Conservation (phyloP, 1,284 basidiomycete genomes). For the Sanghuangporus sanghuang region DNA sequence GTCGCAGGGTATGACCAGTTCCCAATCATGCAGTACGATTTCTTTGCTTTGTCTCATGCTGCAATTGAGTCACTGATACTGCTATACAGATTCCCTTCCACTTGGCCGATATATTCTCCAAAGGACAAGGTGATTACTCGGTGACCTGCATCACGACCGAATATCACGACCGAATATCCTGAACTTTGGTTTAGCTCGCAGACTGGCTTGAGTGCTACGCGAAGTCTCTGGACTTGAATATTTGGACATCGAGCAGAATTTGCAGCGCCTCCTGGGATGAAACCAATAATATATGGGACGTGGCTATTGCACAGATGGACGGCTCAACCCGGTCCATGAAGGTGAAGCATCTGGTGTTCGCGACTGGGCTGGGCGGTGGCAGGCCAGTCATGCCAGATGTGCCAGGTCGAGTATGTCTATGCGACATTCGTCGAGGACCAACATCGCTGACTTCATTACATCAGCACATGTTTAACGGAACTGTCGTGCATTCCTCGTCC, state of each 20-base stretch:
- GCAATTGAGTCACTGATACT: neutral
- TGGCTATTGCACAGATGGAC: slow-evolving; percentile 39
- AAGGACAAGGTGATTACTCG: slow-evolving; percentile 40
- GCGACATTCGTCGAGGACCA: neutral
- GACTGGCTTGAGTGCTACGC: slow-evolving; percentile 39
- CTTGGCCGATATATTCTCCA: slow-evolving; percentile 60
- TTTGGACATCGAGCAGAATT: slow-evolving; percentile 31
- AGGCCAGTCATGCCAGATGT: slow-evolving; percentile 29
- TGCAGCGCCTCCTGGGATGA: slow-evolving; percentile 36
- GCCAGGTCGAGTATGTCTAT: slow-evolving; percentile 19
- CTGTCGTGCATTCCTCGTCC: slow-evolving; percentile 35
- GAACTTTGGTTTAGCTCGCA: slow-evolving; percentile 27
- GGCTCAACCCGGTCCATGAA: slow-evolving; percentile 18
- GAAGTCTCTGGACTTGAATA: slow-evolving; percentile 33
- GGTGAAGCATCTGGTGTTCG: slow-evolving; percentile 27
- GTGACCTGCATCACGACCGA: neutral
- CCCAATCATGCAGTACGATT: slow-evolving; percentile 24
- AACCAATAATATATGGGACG: slow-evolving; percentile 42
- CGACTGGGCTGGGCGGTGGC: slow-evolving; percentile 33
- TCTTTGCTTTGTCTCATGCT: neutral
- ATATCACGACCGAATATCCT: neutral
- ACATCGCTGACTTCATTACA: neutral
- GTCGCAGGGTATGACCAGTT: slow-evolving; percentile 12
- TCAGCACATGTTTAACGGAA: slow-evolving; percentile 28
- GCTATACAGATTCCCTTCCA: slow-evolving; percentile 44